Base-by-base conservation (phyloP, 257 asterid species). In the Fraxinus americana region DNA sequence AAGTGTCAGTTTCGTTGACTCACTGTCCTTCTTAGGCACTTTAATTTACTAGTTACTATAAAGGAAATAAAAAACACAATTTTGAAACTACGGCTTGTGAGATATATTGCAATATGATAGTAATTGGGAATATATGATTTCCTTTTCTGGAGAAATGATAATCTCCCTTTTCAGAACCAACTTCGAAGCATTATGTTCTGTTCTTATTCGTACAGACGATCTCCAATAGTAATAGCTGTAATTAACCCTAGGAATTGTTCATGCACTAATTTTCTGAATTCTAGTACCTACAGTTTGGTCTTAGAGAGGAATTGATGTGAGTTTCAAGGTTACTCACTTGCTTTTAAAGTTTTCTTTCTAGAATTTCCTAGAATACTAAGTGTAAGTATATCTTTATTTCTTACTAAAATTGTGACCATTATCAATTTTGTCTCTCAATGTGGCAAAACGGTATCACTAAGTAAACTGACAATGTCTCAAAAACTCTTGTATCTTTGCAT, bases 401-500 rank as follows among this genome's bases (percentile, higher is more conserved):
- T n/a, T 35, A 19, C 54, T 36, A 63, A 48, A n/a, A 66, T n/a
- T 17, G 30, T 5, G 17, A 50, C 54, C 54, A 16, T 11, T 34
- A 67, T 19, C 34, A 35, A 36, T 36, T 71, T 35, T 78, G 48
- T 36, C 63, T 65, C 63, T 71, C 43, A 29, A 2, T 38, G 27
- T 38, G 29, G 75, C 38, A 50, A 45, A 61, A 43, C 73, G 29
- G 63, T 38, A 13, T 39, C 27, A 21, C 69, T 25, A 23, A 65
- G 66, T 73, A 17, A 63, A 63, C n/a, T 73, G 75, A 66, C 5
- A 25, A 61, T 75, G 27, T 72, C 73, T 78, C 63, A 43, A n/a
- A 70, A 38, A 70, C 39, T 25, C 78, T 70, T 71, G 67, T 32
- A n/a, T 70, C 50, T 35, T 67, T 41, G 41, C 65, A 30, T 29